Evolutionary conservation across 176 grass and related monocot species (phyloP), one percentile per base, ranked within the genome.

Genomic region (Areca catechu): DNA sequence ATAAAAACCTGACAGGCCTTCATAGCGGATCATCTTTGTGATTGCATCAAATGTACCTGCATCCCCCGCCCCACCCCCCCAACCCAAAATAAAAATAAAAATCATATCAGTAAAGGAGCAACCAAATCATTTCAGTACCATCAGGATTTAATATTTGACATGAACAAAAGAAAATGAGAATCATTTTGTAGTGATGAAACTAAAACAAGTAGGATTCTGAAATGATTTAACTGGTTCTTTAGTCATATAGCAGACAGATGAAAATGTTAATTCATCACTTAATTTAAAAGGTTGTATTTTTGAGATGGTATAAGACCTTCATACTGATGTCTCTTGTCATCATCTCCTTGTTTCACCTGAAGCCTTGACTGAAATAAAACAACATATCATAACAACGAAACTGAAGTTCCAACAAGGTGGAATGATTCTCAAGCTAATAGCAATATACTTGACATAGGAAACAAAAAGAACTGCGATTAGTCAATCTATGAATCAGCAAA

Each of bases 11-110:
- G 66, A 59, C 0, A 79, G 53, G 50, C 93, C 93, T 69, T 98
- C 87, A 48, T 98, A 78, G 25, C 30, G 81, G 17, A 92, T 51
- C 83, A 98, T 72, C 64, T 89, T 92, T 66, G 73, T 78, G 57
- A 98, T 68, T 20, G 93, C 93, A 74, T 98, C 84, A 60, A 85
- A 80, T 65, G 87, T 98, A 50, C 93, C 92, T 96, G 77, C 47
- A 71, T 3, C 43, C 1, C 3, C 24, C 24, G 1, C 27, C 27
- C 27, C 0, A 3, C 0, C 27, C 27, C 27, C 4, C 27, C 3
- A 27, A 27, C 3, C 3, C 4, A 27, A 27, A 27, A 27, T 4
- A 57, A 15, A 25, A 76, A 50, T 20, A 30, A 48, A 47, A 10
- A 57, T 16, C 53, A 5, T 15, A 69, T n/a, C 3, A 49, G 19